Conservation (phyloP, 78 protist species). For the Capsaspora owczarzaki region DNA sequence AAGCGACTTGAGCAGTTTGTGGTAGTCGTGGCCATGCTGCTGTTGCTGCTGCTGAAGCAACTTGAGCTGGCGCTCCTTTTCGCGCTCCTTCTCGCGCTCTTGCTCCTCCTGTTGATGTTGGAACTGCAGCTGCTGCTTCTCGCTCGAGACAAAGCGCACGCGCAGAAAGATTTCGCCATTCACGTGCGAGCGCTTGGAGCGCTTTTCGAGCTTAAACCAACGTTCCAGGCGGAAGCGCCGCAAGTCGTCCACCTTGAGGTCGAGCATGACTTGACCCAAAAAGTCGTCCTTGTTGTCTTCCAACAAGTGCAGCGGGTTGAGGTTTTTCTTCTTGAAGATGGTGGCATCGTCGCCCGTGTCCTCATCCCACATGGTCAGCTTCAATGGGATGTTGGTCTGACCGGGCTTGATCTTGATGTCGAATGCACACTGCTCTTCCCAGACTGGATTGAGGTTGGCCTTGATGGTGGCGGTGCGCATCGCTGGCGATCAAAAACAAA, state of each 20-base stretch:
- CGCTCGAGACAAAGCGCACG: background rate
- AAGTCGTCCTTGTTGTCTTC: slow-evolving; percentile 8
- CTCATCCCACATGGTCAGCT: background rate
- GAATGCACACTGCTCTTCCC: background rate
- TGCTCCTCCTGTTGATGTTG: background rate
- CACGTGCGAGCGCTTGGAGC: background rate
- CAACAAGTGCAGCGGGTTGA: background rate
- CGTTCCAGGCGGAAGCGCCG: background rate
- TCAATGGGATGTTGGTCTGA: background rate
- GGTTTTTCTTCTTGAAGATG: background rate
- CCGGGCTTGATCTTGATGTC: background rate
- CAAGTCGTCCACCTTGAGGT: background rate
- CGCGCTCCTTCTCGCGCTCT: too few relatives aligned
- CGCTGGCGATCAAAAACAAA: background rate
- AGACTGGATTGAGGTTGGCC: background rate
- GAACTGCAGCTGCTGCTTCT: background rate
- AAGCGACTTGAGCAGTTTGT: background rate
- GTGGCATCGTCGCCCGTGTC: too few relatives aligned
- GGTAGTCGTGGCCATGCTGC: background rate
- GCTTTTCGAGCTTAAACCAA: background rate
- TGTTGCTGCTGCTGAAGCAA: background rate
- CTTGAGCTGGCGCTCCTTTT: background rate
- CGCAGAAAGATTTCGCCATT: background rate
- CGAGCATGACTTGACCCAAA: background rate
- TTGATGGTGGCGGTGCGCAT: background rate